phyloP scores from a whole-genome alignment of 1,284 basidiomycete species.

The Heterobasidion parviporum region DNA sequence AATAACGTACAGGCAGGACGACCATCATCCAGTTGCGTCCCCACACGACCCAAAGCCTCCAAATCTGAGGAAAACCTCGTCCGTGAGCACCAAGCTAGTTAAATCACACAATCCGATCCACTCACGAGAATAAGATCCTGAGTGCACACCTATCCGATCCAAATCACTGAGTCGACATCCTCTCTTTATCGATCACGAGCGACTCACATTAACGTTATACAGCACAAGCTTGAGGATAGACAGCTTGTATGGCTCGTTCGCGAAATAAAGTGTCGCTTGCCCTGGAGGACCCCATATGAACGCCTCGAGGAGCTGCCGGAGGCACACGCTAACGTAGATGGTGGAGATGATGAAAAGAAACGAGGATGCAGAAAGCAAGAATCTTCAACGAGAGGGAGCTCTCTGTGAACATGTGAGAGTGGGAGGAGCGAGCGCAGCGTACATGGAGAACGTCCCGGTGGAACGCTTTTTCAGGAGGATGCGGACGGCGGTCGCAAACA shows the following conservation, averaged over 20 bases:
- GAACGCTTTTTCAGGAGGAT: neutral
- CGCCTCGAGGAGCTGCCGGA: neutral
- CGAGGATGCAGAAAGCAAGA: neutral
- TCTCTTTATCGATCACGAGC: neutral
- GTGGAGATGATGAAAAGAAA: neutral
- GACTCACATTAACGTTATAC: neutral
- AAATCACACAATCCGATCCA: neutral
- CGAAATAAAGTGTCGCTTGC: neutral
- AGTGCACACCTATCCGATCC: neutral
- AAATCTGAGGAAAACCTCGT: neutral
- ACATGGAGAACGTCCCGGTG: neutral
- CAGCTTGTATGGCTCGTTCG: neutral
- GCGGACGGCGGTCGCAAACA: neutral
- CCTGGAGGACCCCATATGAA: neutral
- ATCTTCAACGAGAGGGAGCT: neutral
- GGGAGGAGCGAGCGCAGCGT: neutral
- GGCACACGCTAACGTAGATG: neutral
- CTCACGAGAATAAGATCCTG: neutral
- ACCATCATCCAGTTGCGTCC: neutral
- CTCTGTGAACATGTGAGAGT: neutral
- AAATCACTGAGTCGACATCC: neutral
- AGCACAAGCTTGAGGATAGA: neutral
- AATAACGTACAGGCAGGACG: neutral
- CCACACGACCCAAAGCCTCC: neutral
- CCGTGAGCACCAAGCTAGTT: neutral